Conservation (phyloP, 1,284 basidiomycete species). For the Heterobasidion occidentale region DNA sequence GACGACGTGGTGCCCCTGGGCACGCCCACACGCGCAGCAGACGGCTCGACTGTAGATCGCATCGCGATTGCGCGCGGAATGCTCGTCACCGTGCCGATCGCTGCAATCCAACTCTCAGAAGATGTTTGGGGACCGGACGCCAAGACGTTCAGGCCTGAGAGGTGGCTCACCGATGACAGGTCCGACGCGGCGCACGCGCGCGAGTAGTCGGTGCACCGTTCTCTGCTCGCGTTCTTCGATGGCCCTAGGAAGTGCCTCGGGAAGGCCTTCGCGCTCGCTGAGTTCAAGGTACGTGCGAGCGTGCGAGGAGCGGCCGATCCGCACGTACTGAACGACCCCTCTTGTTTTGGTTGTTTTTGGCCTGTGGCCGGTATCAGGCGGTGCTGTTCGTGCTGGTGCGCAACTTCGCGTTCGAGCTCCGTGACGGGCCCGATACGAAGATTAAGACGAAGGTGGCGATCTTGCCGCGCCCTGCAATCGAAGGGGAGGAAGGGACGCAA, state of each 20-base stretch:
- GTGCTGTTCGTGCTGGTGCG: neutral
- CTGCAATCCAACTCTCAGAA: slow-evolving; percentile 36
- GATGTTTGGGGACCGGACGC: slow-evolving; percentile 35
- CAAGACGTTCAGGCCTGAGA: slow-evolving; percentile 19
- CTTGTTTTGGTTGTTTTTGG: neutral
- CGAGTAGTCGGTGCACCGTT: slow-evolving; percentile 31
- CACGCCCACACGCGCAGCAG: slow-evolving; percentile 27
- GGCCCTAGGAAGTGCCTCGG: slow-evolving; percentile 35
- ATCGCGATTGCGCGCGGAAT: slow-evolving; percentile 40
- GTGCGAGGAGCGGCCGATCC: no score
- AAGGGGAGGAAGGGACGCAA: neutral
- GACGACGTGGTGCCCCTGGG: slow-evolving; percentile 49
- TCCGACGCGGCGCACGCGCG: slow-evolving; percentile 18
- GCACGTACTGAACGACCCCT: no score
- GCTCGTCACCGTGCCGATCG: slow-evolving; percentile 29
- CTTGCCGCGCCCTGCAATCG: neutral
- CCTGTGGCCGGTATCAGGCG: neutral
- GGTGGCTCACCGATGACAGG: slow-evolving; percentile 17
- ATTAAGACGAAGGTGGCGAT: neutral
- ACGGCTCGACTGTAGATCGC: slow-evolving; percentile 29
- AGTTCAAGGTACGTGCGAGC: neutral
- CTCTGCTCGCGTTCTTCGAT: slow-evolving; percentile 32
- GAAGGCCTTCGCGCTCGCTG: slow-evolving; percentile 24
- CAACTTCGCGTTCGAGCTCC: neutral
- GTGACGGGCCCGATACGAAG: neutral